Evolutionary conservation across 2,329 filamentous ascomycete genomes (phyloP).

Genomic region (Diplodia intermedia): DNA sequence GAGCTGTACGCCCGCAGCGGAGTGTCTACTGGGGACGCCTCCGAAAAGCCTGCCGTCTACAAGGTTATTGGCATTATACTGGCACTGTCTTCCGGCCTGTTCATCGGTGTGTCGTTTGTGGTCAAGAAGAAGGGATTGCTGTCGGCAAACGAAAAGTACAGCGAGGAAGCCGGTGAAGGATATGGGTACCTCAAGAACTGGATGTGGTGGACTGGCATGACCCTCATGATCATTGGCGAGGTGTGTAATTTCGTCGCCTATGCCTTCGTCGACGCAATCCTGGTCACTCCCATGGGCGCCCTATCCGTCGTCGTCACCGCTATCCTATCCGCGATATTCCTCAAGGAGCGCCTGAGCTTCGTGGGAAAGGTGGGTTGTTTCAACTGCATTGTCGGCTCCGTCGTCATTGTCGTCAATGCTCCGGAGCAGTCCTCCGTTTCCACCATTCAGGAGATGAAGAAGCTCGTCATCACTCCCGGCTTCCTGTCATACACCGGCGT

Average conservation of each 20-base stretch:
- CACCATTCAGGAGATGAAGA: conserved; percentile 90
- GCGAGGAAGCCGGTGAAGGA: conserved; percentile 92
- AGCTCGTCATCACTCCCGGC: conserved; percentile 82
- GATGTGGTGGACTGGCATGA: conserved; percentile 97
- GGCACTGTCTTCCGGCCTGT: conserved; percentile 84
- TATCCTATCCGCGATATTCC: conserved; percentile 88
- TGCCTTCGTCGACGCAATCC: conserved; percentile 93
- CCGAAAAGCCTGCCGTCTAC: conserved; percentile 63
- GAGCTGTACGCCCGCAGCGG: conserved; percentile 56
- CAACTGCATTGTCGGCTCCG: conserved; percentile 88
- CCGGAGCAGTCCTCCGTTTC: conserved; percentile 83
- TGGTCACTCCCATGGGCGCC: conserved; percentile 87
- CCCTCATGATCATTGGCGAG: conserved; percentile 93
- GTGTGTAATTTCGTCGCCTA: conserved; percentile 98
- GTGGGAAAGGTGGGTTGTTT: conserved; percentile 97
- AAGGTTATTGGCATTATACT: conserved; percentile 87
- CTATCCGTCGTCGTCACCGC: conserved; percentile 92
- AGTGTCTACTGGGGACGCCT: conserved; percentile 40
- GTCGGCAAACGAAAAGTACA: conserved; percentile 93
- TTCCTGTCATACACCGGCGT: conserved; percentile 87
- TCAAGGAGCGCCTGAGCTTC: conserved; percentile 94
- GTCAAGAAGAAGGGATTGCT: conserved; percentile 92
- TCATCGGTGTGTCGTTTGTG: conserved; percentile 95
- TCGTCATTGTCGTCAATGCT: conserved; percentile 94
- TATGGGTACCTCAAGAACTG: conserved; percentile 96